Base-by-base conservation (phyloP, 1,284 basidiomycete species). In the Golubevia pallescens region DNA sequence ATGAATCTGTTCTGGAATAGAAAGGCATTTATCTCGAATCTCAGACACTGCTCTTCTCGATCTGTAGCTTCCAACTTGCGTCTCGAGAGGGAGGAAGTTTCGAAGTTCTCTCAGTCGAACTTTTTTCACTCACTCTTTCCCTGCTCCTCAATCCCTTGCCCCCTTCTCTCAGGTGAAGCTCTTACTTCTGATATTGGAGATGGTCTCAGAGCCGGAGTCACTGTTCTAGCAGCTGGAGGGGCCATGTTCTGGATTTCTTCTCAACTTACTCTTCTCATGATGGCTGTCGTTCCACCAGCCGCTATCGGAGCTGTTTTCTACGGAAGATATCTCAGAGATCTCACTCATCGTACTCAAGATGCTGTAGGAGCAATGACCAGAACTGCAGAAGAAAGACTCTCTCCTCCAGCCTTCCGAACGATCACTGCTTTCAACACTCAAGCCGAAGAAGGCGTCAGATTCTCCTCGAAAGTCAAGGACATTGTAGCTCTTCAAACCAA, bases 291-390 rank as follows among this genome's bases (percentile, higher is more conserved):
- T 1, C 82, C 82, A 4, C 82, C 82, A 14, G 82, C 82, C 16
- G 82, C 82, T n/a, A 80, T 84, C 42, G 80, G 81, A 38, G 81
- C 82, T 14, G 81, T 83, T 42, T 81, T 82, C 62, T 85, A 85
- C 66, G 81, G 81, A n/a, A 75, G 82, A 10, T 85, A 81, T 58
- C 67, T 85, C 28, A 76, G 82, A 16, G 77, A 82, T 58, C 61
- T 85, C 42, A 85, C 82, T 32, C 71, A 80, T 69, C 73, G 75
- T 66, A 82, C 80, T 13, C 82, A 85, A 28, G 80, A 85, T 19
- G 81, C 82, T 2, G 76, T 85, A 8, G 82, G 82, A 0, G 62
- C 70, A 10, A 84, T 85, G 81, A 84, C 81, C 1, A 56, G 74
- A 10, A 71, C 75, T n/a, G 81, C 82, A n/a, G 80, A 85, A 28